Evolutionary conservation across 78 protist species (phyloP).

Genomic region (Pigoraptor vietnamica): DNA sequence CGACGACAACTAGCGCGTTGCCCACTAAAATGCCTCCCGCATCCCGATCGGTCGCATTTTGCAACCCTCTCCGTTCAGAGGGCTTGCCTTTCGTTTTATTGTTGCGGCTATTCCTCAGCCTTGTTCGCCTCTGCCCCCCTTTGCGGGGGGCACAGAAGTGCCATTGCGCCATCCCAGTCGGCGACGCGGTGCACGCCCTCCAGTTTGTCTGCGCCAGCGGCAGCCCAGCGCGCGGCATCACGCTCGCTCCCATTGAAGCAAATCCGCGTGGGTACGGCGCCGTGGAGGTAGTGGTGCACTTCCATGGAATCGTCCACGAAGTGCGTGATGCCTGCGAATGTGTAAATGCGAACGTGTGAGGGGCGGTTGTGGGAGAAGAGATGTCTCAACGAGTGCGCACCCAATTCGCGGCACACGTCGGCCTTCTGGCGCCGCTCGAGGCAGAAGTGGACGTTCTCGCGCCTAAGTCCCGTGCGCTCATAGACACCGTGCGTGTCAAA

Average conservation of each 20-base stretch:
- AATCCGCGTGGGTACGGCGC: not conserved
- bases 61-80: too few species aligned
- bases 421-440: not conserved
- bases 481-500: not conserved
- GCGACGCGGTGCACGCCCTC: not conserved
- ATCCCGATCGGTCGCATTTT: too few species aligned
- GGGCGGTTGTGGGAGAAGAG: not conserved
- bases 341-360: not conserved
- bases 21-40: too few species aligned
- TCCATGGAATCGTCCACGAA: not conserved
- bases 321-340: not conserved
- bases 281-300: not conserved
- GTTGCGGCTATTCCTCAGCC: too few species aligned
- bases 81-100: too few species aligned
- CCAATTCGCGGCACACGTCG: not conserved
- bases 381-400: not conserved
- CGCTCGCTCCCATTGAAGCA: not conserved
- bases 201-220: not conserved
- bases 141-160: not conserved
- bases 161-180: not conserved
- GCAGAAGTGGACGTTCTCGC: not conserved
- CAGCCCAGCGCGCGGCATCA: not conserved
- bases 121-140: too few species aligned
- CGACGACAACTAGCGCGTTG: too few species aligned
- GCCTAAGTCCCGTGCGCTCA: not conserved